phyloP scores from a whole-genome alignment of 2,329 filamentous ascomycete species.

The Aspergillus fructus region DNA sequence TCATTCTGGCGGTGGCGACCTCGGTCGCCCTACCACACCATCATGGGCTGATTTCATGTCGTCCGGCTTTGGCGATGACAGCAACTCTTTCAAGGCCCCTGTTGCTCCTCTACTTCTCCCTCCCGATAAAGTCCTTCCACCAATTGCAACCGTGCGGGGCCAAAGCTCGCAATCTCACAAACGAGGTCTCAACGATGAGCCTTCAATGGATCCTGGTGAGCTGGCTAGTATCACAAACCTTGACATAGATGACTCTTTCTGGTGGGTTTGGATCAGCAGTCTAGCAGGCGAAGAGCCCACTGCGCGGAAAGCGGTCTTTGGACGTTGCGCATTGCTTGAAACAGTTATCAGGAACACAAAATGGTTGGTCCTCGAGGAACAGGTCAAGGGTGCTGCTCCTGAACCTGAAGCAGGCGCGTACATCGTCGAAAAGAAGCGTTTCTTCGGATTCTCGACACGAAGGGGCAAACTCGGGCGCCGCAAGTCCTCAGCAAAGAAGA shows the following conservation, averaged over 20 bases:
- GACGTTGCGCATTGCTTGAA: constrained; percentile 87
- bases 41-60: constrained; percentile 98
- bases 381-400: constrained; percentile 86
- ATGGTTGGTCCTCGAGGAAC: constrained; percentile 95
- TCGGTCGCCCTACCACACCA: constrained; percentile 84
- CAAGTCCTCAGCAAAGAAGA: constrained; percentile 68
- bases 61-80: constrained; percentile 81
- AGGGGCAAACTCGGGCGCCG: constrained; percentile 66
- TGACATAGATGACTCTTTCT: constrained; percentile 91
- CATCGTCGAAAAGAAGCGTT: constrained; percentile 91
- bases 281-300: constrained; percentile 85
- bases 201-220: constrained; percentile 80
- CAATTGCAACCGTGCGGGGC: constrained; percentile 69
- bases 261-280: constrained; percentile 99
- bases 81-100: constrained; percentile 62
- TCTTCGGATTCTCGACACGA: constrained; percentile 79
- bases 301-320: constrained; percentile 86
- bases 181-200: constrained; percentile 67
- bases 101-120: constrained; percentile 72
- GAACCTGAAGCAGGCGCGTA: constrained; percentile 83
- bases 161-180: constrained; percentile 84
- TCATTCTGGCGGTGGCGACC: constrained; percentile 63
- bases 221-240: constrained; percentile 85
- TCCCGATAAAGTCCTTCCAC: constrained; percentile 86
- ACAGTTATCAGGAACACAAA: constrained; percentile 76